These are phyloP conservation scores for Annulohypoxylon bovei DNA, from an alignment of 495 filamentous ascomycete species.

Conservation along the genomic window DNA sequence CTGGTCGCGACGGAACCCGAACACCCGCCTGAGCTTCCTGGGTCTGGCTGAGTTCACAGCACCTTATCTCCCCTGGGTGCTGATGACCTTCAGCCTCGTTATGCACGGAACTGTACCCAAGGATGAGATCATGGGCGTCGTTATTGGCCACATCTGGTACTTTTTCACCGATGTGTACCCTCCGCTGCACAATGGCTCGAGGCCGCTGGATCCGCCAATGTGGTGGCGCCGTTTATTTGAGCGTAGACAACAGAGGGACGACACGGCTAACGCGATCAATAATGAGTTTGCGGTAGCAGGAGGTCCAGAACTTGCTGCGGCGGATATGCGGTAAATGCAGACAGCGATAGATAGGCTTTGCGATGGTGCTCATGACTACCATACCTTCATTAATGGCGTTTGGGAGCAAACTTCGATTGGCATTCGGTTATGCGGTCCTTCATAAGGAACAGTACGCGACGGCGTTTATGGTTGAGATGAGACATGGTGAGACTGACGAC, in stretches of 20 bases:
- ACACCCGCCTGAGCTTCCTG: slow-evolving; percentile 88
- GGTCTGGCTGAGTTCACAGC: slow-evolving; percentile 91
- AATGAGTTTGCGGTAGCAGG: slow-evolving; percentile 64
- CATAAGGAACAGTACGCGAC: slow-evolving; percentile 12
- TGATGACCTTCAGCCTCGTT: slow-evolving; percentile 88
- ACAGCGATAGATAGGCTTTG: not conserved
- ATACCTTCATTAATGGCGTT: slow-evolving; percentile 45
- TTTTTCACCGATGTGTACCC: slow-evolving; percentile 98
- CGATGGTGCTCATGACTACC: slow-evolving; percentile 20
- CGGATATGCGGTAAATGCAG: slow-evolving; percentile 39
- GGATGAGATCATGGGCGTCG: slow-evolving; percentile 93
- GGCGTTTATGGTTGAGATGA: slow-evolving; percentile 34
- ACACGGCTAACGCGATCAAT: slow-evolving; percentile 59
- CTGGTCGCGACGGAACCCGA: slow-evolving; percentile 94
- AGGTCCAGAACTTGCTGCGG: slow-evolving; percentile 51
- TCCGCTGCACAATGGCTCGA: slow-evolving; percentile 81
- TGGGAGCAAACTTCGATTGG: slow-evolving; percentile 17
- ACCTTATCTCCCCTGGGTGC: slow-evolving; percentile 94
- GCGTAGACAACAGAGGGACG: slow-evolving; percentile 53
- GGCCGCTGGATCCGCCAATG: slow-evolving; percentile 87
- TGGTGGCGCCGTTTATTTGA: slow-evolving; percentile 94
- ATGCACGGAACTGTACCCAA: slow-evolving; percentile 89
- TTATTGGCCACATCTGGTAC: slow-evolving; percentile 97
- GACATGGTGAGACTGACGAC: slow-evolving; percentile 9
- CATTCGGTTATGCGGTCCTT: slow-evolving; percentile 20